Percentiles rank a stretch among this genome's conserved stretches.
These are phyloP conservation scores for Rubia occidens DNA, from an alignment of 305 asterid genomes.

Conservation along the genomic window DNA sequence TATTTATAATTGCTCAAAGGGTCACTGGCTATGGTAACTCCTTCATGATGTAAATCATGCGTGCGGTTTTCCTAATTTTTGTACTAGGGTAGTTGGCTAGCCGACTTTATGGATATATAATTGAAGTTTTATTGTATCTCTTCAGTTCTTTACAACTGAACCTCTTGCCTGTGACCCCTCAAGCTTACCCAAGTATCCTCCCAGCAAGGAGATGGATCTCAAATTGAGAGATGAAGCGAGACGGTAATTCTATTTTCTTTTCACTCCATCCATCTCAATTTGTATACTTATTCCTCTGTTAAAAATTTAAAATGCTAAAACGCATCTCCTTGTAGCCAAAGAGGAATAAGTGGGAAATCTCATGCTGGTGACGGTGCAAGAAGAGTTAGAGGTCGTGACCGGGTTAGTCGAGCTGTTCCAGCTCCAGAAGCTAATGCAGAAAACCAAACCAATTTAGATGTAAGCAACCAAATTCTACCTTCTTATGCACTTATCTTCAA, in stretches of 20 bases:
- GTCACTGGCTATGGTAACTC: background rate
- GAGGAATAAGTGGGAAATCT: constrained; percentile 45
- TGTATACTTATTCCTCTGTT: constrained; percentile 9
- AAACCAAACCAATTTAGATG: constrained; percentile 75
- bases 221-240: constrained; percentile 73
- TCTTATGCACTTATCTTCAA: background rate
- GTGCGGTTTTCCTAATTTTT: background rate
- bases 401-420: constrained; percentile 66
- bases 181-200: constrained; percentile 74
- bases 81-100: background rate
- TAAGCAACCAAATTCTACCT: constrained; percentile 29
- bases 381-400: constrained; percentile 56
- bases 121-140: constrained; percentile 6
- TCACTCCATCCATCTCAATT: constrained; percentile 16
- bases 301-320: constrained; percentile 17
- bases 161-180: constrained; percentile 80
- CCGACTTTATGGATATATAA: background rate
- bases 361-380: constrained; percentile 45
- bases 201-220: constrained; percentile 84
- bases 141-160: constrained; percentile 66
- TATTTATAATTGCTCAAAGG: background rate
- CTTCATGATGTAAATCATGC: background rate
- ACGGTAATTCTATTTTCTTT: constrained; percentile 33
- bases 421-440: constrained; percentile 99
- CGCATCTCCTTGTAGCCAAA: constrained; percentile 39